Conservation (phyloP, 2,329 filamentous ascomycete genomes). For the Colletotrichum sp. region DNA sequence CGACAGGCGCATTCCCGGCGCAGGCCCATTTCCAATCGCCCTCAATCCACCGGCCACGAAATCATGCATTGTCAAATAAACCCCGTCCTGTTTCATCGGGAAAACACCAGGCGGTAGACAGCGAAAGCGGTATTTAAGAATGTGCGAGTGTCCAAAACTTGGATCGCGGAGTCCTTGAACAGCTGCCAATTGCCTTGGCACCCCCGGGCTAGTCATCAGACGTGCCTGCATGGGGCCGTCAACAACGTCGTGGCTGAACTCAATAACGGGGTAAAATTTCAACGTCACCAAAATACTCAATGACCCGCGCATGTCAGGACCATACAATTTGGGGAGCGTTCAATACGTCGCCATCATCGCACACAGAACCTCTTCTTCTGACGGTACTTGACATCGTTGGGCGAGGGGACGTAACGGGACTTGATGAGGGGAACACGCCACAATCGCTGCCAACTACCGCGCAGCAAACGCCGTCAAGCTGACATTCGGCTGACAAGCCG, state of each 20-base stretch:
- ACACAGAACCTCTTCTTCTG: background rate
- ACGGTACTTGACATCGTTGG: background rate
- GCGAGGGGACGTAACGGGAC: background rate
- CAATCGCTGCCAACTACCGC: background rate
- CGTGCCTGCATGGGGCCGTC: slow-evolving; percentile 3
- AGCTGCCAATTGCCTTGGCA: background rate
- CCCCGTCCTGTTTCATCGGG: background rate
- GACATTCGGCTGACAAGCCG: background rate
- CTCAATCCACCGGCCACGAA: background rate
- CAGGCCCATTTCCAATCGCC: slow-evolving; percentile 5
- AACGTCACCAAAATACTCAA: background rate
- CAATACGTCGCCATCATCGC: background rate
- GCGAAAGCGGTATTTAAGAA: background rate
- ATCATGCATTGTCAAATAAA: slow-evolving; percentile 1
- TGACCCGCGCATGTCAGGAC: background rate
- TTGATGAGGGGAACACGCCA: background rate
- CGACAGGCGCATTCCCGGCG: slow-evolving; percentile 6
- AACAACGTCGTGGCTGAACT: background rate
- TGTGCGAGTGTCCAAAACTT: background rate
- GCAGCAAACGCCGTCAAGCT: background rate
- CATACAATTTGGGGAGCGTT: background rate
- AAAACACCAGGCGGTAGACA: background rate
- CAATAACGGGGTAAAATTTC: background rate
- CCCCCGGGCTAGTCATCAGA: background rate
- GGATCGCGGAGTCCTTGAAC: background rate